Conservation (phyloP, 2,329 filamentous ascomycete genomes). For the Thelonectria discophora region DNA sequence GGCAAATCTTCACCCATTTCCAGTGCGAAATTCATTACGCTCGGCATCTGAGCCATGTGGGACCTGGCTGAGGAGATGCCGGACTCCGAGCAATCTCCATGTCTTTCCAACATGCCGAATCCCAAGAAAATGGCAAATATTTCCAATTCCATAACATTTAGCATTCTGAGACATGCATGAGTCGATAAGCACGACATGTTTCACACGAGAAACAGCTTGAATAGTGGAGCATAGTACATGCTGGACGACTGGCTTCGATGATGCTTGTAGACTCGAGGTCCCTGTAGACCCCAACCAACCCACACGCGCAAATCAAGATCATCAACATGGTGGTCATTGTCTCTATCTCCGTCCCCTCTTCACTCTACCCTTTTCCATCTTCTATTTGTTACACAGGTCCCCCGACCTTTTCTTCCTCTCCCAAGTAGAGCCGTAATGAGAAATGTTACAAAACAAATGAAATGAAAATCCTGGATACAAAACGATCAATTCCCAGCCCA, state of each 20-base stretch:
- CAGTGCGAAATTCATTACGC: background rate
- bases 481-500: constrained; percentile 37
- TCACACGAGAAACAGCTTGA: background rate
- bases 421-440: constrained; percentile 37
- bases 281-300: no score
- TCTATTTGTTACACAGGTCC: constrained; percentile 33
- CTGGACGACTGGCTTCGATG: background rate
- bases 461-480: constrained; percentile 36
- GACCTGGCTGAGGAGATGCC: constrained; percentile 20
- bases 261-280: background rate
- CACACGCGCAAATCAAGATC: background rate
- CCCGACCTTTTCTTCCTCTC: constrained; percentile 27
- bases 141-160: background rate
- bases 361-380: constrained; percentile 1
- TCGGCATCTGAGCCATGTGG: constrained; percentile 7
- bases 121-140: background rate
- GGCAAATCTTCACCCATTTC: no score
- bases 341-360: constrained; percentile 12
- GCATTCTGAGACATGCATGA: background rate
- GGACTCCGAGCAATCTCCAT: constrained; percentile 27
- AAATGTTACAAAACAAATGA: constrained; percentile 32
- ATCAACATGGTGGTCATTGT: constrained; percentile 10
- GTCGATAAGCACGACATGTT: background rate
- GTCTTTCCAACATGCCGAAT: constrained; percentile 9
- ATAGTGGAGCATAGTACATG: background rate